Conservation (phyloP, 352 stramenopile species). For the Sclerospora graminicola region DNA sequence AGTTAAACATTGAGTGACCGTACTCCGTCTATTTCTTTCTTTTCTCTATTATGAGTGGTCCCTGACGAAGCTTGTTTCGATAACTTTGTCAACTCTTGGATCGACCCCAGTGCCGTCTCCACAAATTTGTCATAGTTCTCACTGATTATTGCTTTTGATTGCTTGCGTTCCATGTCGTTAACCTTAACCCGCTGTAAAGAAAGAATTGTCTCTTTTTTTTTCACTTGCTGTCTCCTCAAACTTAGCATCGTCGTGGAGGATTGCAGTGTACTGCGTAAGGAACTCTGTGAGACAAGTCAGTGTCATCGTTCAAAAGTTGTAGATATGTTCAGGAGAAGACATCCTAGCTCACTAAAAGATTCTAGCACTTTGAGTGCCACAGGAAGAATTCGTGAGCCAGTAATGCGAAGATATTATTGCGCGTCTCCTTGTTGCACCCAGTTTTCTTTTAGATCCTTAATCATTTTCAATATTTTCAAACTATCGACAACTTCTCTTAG, state of each 20-base stretch:
- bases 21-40: conserved; percentile 14
- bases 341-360: conserved; percentile 24
- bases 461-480: conserved; percentile 48
- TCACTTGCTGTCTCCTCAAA: conserved; percentile 25
- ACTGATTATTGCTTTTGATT: conserved; percentile 35
- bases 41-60: conserved; percentile 1
- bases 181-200: conserved; percentile 1
- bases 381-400: conserved; percentile 3
- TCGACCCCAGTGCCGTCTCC: conserved; percentile 62
- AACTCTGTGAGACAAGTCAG: conserved; percentile 28
- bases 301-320: conserved; percentile 19
- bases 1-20: conserved; percentile 41
- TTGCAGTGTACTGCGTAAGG: conserved; percentile 12
- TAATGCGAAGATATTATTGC: no score
- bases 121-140: conserved; percentile 59
- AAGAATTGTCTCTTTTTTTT: not conserved
- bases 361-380: no score
- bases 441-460: conserved; percentile 37
- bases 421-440: conserved; percentile 43
- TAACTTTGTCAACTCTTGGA: conserved; percentile 69
- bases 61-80: conserved; percentile 3
- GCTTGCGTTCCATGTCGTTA: conserved; percentile 9
- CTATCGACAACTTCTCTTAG: no score
- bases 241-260: conserved; percentile 23
- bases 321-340: conserved; percentile 16